Evolutionary conservation across 495 filamentous ascomycete genomes (phyloP).

Genomic region (Cairneyella variabilis): DNA sequence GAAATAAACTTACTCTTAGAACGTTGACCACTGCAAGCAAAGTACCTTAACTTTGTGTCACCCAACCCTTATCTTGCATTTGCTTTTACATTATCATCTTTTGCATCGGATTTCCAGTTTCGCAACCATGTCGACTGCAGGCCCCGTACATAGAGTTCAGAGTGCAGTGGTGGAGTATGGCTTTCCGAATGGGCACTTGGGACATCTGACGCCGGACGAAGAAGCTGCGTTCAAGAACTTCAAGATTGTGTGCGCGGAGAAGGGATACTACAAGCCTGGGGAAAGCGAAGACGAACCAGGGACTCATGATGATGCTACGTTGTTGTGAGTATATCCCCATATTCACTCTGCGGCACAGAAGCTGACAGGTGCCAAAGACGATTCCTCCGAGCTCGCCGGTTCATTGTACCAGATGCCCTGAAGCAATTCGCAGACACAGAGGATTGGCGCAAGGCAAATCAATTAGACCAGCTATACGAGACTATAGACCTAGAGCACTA

Average conservation of each 20-base stretch:
- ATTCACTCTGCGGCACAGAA: background rate
- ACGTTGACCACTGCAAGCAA: no score
- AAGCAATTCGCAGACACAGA: conserved; percentile 85
- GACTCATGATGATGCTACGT: conserved; percentile 75
- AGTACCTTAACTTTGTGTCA: no score
- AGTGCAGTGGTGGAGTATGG: conserved; percentile 40
- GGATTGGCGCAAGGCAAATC: conserved; percentile 76
- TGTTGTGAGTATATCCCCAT: conserved; percentile 56
- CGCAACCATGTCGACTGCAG: conserved; percentile 23
- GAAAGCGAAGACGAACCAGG: conserved; percentile 38
- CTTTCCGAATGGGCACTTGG: conserved; percentile 64
- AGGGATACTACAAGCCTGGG: conserved; percentile 59
- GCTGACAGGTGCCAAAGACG: conserved; percentile 41
- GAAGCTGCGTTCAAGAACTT: conserved; percentile 61
- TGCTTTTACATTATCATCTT: background rate
- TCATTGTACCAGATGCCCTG: conserved; percentile 69
- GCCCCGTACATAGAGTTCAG: conserved; percentile 26
- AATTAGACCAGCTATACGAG: conserved; percentile 68
- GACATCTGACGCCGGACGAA: conserved; percentile 67
- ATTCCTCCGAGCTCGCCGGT: conserved; percentile 74
- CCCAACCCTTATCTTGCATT: background rate
- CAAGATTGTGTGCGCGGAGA: conserved; percentile 59
- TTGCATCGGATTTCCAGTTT: no score
- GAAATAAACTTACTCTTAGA: background rate
- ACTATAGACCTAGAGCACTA: conserved; percentile 80